Percentiles rank a stretch among this genome's conserved stretches.
Conservation (phyloP, 2,329 filamentous ascomycete species). For the Penicillium sp. region DNA sequence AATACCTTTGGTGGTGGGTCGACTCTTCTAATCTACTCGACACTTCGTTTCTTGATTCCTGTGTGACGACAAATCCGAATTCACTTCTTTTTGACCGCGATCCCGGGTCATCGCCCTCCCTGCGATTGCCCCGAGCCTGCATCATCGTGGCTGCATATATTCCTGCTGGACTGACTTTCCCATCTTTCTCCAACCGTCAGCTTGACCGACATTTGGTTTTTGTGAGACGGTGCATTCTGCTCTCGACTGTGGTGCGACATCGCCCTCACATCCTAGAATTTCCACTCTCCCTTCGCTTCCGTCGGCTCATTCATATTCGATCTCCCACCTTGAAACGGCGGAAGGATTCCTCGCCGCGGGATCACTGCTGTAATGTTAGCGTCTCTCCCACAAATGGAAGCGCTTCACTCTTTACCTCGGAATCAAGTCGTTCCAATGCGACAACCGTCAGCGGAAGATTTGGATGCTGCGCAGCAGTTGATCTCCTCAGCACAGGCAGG, state of each 20-base stretch:
- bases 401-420: slow-evolving; percentile 27
- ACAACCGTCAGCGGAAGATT: slow-evolving; percentile 41
- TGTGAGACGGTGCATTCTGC: slow-evolving; percentile 29
- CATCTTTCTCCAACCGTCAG: slow-evolving; percentile 18
- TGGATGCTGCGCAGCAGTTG: slow-evolving; percentile 42
- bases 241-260: slow-evolving; percentile 28
- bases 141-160: slow-evolving; percentile 19
- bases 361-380: slow-evolving; percentile 28
- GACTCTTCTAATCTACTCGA: neutral
- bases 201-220: slow-evolving; percentile 32
- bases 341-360: neutral
- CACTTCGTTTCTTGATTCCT: neutral
- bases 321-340: slow-evolving; percentile 3
- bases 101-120: neutral
- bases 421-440: slow-evolving; percentile 28
- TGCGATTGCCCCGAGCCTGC: slow-evolving; percentile 10
- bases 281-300: slow-evolving; percentile 12
- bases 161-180: slow-evolving; percentile 17
- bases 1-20: neutral
- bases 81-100: neutral
- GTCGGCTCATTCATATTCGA: slow-evolving; percentile 9
- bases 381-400: slow-evolving; percentile 33
- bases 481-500: slow-evolving; percentile 41
- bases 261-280: slow-evolving; percentile 11
- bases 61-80: neutral